Base-by-base conservation (phyloP, 257 asterid genomes). In the Solanum pinnatisectum region DNA sequence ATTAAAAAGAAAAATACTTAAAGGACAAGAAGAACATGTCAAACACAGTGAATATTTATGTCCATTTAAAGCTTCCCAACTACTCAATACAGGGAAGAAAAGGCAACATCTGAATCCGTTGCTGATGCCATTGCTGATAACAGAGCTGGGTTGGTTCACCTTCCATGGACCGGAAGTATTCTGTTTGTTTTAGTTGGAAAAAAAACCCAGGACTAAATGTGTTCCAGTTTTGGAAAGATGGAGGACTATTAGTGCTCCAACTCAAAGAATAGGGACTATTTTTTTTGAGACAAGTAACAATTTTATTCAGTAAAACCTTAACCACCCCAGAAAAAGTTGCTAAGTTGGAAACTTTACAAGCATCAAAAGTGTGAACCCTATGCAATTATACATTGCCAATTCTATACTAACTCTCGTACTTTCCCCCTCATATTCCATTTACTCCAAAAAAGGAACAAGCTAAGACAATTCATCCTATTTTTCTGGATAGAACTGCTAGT, bases 71-170 rank as follows among this genome's bases (percentile, higher is more conserved):
- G 59, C 82, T 36, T 40, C 33, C 65, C 25, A 84, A 87, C 65
- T 88, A 73, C 78, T 84, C 20, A 73, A 73, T 92, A 86, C 87
- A 96, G 99, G 83, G 99, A 98, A 89, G 99, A 94, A 94, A 97
- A 95, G 92, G 95, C 98, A 87, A 97, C 99, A 84, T 95, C 98
- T 67, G 98, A 92, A 89, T 92, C 91, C 83, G 93, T 97, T 90
- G 96, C 98, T 10, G 91, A 93, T 90, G 98, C 98, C 52, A 94
- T 97, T 37, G 89, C 95, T 85, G 99, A 95, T 39, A 94, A 94
- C 89, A 95, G 98, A 94, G 96, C 98, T 79, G 99, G 95, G 92
- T 90, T 97, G 89, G 95, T 94, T 87, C 96, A 97, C 91, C 94
- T 95, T 92, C 98, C 98, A 36, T 74, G 52, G 83, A 37, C 83